Evolutionary conservation across 345 rosid species (phyloP).

Genomic region (Atalantia buxifolia): DNA sequence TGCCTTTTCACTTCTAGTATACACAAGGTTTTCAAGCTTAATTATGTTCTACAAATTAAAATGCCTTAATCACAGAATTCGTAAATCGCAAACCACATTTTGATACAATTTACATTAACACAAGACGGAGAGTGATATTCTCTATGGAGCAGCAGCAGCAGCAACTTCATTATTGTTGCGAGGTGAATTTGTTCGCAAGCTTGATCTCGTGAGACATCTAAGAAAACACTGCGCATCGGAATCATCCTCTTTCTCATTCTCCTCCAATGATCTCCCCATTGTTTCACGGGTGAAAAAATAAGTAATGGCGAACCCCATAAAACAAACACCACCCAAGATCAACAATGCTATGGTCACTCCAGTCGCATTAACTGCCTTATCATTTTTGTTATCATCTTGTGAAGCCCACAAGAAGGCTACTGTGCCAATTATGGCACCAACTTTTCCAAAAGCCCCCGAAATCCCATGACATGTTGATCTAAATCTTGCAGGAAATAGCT

Average conservation of each 20-base stretch:
- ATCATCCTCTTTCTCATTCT: slow-evolving; percentile 41
- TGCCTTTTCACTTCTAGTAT: background rate
- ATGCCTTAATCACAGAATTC: background rate
- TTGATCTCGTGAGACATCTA: background rate
- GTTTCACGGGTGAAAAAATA: slow-evolving; percentile 56
- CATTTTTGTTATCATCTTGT: background rate
- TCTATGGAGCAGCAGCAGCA: background rate
- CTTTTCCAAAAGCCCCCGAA: slow-evolving; percentile 67
- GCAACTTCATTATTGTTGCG: background rate
- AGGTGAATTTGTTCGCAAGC: background rate
- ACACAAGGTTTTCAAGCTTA: background rate
- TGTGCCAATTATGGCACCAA: slow-evolving; percentile 68
- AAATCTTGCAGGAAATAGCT: slow-evolving; percentile 80
- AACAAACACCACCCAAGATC: slow-evolving; percentile 48
- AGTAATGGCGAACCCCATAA: slow-evolving; percentile 49
- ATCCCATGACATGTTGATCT: slow-evolving; percentile 84
- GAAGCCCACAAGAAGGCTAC: slow-evolving; percentile 60
- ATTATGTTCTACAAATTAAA: no score
- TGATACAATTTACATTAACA: background rate
- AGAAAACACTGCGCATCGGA: background rate
- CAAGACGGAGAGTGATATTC: background rate
- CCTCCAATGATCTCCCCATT: slow-evolving; percentile 70
- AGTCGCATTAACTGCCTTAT: slow-evolving; percentile 5
- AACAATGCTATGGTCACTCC: slow-evolving; percentile 39
- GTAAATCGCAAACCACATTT: background rate